Percentiles rank a stretch among this genome's conserved stretches.
These are phyloP conservation scores for Mycena floridula DNA, from an alignment of 768 basidiomycete species.

Conservation along the genomic window DNA sequence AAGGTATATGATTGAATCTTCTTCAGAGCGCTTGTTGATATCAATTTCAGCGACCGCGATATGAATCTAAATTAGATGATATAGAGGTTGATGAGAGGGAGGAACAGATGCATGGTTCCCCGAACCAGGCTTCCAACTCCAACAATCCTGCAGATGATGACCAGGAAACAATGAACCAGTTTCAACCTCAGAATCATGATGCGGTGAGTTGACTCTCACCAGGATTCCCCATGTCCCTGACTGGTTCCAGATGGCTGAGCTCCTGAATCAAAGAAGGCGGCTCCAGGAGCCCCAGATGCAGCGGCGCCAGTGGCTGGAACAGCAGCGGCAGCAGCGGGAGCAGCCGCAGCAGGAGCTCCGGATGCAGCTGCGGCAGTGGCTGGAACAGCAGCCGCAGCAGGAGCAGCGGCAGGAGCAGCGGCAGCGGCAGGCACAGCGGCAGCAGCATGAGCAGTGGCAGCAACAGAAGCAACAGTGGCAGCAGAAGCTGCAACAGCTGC, in stretches of 20 bases:
- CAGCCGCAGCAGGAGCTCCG: not conserved
- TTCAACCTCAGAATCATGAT: constrained; percentile 33
- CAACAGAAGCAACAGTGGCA: no score
- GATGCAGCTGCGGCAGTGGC: not conserved
- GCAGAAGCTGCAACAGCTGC: no score
- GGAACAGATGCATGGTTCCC: constrained; percentile 36
- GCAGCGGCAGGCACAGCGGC: no score
- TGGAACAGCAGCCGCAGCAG: no score
- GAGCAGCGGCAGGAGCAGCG: no score
- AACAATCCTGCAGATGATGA: constrained; percentile 49
- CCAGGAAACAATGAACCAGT: constrained; percentile 38
- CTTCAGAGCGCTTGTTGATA: constrained; percentile 1
- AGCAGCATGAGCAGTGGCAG: no score
- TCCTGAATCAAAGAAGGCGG: constrained; percentile 37
- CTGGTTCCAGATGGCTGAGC: constrained; percentile 32
- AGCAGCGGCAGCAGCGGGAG: not conserved
- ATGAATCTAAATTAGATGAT: constrained; percentile 36
- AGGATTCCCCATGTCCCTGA: constrained; percentile 9
- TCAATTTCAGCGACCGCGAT: constrained; percentile 42
- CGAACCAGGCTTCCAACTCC: constrained; percentile 49
- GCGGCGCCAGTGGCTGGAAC: not conserved
- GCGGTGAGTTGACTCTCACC: constrained; percentile 34
- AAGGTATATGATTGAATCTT: constrained; percentile 41
- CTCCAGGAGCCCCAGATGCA: constrained; percentile 31
- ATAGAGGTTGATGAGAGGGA: constrained; percentile 40